Percentiles rank a stretch among this genome's conserved stretches.
Evolutionary conservation across 805 yeast genomes (phyloP).

Genomic region (Yarrowia hollandica): DNA sequence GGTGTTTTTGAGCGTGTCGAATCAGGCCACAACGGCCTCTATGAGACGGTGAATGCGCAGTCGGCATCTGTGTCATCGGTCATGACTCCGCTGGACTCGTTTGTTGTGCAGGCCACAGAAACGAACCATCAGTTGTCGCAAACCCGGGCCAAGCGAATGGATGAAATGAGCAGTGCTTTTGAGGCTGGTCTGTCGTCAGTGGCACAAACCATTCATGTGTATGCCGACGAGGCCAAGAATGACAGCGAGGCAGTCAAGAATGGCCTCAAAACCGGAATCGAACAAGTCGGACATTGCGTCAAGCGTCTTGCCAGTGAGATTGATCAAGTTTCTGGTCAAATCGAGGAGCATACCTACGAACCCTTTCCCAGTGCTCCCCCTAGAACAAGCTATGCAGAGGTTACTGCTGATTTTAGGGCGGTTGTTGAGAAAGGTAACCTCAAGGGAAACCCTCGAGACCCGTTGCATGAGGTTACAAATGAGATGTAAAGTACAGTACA

Average conservation of each 20-base stretch:
- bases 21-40: not conserved
- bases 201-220: not conserved
- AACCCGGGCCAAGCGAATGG: slow-evolving; percentile 1
- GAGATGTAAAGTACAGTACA: slow-evolving; percentile 9
- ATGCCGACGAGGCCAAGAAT: not conserved
- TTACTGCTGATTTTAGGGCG: slow-evolving; percentile 6
- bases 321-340: not conserved
- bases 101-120: slow-evolving; percentile 17
- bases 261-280: not conserved
- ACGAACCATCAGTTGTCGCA: not conserved
- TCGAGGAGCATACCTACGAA: not conserved
- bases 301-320: not conserved
- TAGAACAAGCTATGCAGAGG: not conserved
- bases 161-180: not conserved
- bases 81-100: slow-evolving; percentile 14
- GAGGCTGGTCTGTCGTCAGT: not conserved
- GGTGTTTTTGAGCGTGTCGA: not conserved
- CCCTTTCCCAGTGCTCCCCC: slow-evolving; percentile 1
- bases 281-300: not conserved
- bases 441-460: slow-evolving; percentile 12
- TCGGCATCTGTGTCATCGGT: not conserved
- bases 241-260: not conserved
- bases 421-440: not conserved
- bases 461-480: slow-evolving; percentile 11
- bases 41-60: not conserved